These are phyloP conservation scores for Penicillium sp. DNA, from an alignment of 2,329 filamentous ascomycete species.

Conservation along the genomic window DNA sequence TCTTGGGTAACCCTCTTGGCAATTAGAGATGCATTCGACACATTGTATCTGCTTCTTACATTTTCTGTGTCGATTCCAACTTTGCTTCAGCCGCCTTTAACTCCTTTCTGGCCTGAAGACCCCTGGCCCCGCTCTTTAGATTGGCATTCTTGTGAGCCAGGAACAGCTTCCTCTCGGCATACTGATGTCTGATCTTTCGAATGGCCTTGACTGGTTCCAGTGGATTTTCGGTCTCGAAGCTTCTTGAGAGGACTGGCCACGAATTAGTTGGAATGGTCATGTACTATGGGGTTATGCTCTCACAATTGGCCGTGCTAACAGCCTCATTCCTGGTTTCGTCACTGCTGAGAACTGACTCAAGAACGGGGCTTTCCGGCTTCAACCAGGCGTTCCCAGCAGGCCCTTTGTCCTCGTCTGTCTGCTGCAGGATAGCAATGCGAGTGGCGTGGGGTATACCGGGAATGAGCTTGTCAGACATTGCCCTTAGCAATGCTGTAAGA, in stretches of 20 bases:
- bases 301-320: slow-evolving; percentile 59
- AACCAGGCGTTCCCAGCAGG: slow-evolving; percentile 7
- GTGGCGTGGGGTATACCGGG: slow-evolving; percentile 67
- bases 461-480: slow-evolving; percentile 72
- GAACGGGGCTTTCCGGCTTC: slow-evolving; percentile 46
- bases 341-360: slow-evolving; percentile 62
- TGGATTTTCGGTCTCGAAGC: slow-evolving; percentile 55
- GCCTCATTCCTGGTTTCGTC: slow-evolving; percentile 50
- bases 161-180: slow-evolving; percentile 60
- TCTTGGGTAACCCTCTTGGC: slow-evolving; percentile 46
- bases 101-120: slow-evolving; percentile 70
- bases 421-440: slow-evolving; percentile 64
- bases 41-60: slow-evolving; percentile 40
- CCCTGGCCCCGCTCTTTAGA: slow-evolving; percentile 68
- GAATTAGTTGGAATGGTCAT: background rate
- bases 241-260: slow-evolving; percentile 52
- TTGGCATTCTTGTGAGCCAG: slow-evolving; percentile 68
- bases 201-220: slow-evolving; percentile 58
- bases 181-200: slow-evolving; percentile 59
- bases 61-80: slow-evolving; percentile 53
- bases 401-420: slow-evolving; percentile 49
- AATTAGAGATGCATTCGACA: background rate
- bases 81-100: slow-evolving; percentile 65
- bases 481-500: slow-evolving; percentile 60
- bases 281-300: slow-evolving; percentile 10